These are phyloP conservation scores for Pleurotus tuoliensis DNA, from an alignment of 768 basidiomycete genomes.

Conservation along the genomic window DNA sequence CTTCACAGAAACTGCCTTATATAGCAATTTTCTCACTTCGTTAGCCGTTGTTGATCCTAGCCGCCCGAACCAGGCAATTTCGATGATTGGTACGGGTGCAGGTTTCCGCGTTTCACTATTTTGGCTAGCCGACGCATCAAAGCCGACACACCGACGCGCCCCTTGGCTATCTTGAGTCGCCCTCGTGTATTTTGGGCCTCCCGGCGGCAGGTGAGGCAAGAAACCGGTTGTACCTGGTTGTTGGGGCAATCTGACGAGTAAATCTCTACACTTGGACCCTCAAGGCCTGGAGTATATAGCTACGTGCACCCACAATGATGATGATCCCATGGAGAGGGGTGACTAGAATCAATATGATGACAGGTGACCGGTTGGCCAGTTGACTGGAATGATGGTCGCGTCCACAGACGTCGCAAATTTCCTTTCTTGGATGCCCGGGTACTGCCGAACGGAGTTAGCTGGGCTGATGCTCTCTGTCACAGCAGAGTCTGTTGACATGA, in stretches of 20 bases:
- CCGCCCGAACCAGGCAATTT: constrained; percentile 6
- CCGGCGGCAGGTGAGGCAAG: no score
- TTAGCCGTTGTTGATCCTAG: constrained; percentile 5
- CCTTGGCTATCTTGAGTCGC: neutral
- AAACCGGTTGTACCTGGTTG: neutral
- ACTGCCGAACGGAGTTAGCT: neutral
- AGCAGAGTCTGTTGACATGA: no score
- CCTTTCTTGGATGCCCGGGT: neutral
- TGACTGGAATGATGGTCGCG: neutral
- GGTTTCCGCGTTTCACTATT: neutral
- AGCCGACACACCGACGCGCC: neutral
- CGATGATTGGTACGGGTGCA: constrained; percentile 7
- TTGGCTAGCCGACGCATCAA: constrained; percentile 2
- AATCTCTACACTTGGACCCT: constrained; percentile 3
- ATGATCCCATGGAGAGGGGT: neutral
- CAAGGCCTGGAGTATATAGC: neutral
- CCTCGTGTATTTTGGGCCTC: neutral
- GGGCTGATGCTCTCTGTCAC: no score
- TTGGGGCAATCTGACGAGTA: neutral
- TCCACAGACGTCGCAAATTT: neutral
- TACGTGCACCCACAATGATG: constrained; percentile 3
- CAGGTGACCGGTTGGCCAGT: neutral
- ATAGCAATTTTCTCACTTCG: neutral
- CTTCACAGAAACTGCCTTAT: neutral
- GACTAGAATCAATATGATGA: neutral